A percentile compares a stretch with the other conserved stretches of the same genome.
Conservation (phyloP, 306 rosid species). For the apple (Malus domestica) region ASM211411v1 NC_041792.1:29708907-29709406, state of each 20-base stretch:
- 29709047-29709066: not conserved
- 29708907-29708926: not conserved
- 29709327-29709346: slow-evolving; percentile 27
- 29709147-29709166: not conserved
- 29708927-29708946: not conserved
- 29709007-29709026: no score
- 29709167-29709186: not conserved
- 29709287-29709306: slow-evolving; percentile 25
- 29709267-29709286: slow-evolving; percentile 21
- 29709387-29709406: slow-evolving; percentile 26
- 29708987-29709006: no score
- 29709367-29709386: slow-evolving; percentile 35
- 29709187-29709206: not conserved
- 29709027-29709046: not conserved
- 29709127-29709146: not conserved
- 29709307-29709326: slow-evolving; percentile 28
- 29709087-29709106: no score
- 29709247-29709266: slow-evolving; percentile 29
- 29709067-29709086: not conserved
- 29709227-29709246: not conserved
- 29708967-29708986: no score
- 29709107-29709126: not conserved
- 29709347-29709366: slow-evolving; percentile 34
- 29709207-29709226: not conserved
- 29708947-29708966: no score